Base-by-base conservation (phyloP, 257 asterid species). In the Paulownia fortunei region DNA sequence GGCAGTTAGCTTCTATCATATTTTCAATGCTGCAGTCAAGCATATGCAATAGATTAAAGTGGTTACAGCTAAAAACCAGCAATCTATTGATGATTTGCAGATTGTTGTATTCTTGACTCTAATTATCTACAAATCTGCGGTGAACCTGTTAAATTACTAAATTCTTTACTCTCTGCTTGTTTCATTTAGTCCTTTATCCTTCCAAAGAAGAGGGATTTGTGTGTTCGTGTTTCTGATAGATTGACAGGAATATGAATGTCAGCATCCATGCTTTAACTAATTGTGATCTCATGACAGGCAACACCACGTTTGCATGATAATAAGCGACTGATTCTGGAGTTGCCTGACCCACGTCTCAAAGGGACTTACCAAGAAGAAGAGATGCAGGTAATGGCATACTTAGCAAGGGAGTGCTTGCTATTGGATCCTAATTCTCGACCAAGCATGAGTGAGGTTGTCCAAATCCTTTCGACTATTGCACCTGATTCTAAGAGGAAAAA, bases 401-500 rank as follows among this genome's bases (percentile, higher is more conserved):
- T 95, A 79, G 97, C 99, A 8, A 95, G 91, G 77, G 99, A 95
- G 89, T 95, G 99, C 79, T 88, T 95, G 39, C 76, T 93, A 34
- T 59, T 91, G 87, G 99, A 95, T 82, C 99, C 99, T 5, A 97
- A 93, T 74, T 88, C 93, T 76, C 93, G 98, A 78, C 99, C 99
- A 47, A 91, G 85, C 79, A 93, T 95, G 99, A 86, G 88, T 11
- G 97, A 93, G 81, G 99, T 95, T 68, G 98, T 95, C 76, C 99
- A 95, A 62, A 85, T 93, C 55, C 93, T 95, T 76, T 93, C 98
- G 6, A 90, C 97, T 12, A 89, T 95, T 52, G 85, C 97, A 67
- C 97, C 96, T 0, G 87, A 89, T 76, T 91, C 93, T 13, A 95
- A 79, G 77, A 72, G 98, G 84, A 90, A 87, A 30, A 82, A 90